Base-by-base conservation (phyloP, 345 rosid species). In the Erodium maritimum region DNA sequence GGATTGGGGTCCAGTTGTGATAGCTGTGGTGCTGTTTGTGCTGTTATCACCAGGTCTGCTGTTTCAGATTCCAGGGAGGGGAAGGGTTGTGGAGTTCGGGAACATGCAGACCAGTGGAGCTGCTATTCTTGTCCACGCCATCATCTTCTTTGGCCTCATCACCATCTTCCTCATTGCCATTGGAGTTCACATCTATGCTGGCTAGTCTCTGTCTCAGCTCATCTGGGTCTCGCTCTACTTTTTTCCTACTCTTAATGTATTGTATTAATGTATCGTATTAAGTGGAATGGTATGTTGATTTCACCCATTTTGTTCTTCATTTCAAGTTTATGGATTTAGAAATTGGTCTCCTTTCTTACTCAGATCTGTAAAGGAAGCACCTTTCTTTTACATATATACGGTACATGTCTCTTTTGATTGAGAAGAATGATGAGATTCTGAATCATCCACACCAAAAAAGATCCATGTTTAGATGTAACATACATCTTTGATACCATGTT, bases 71-170 rank as follows among this genome's bases (percentile, higher is more conserved):
- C 85, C 85, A 8, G 82, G 82, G 16, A 65, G 56, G 33, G 59
- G 63, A 17, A 56, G 80, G 50, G 76, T 72, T 1, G 82, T 80
- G 20, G 85, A 80, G 19, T 80, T 80, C 24, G 85, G 82, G 22
- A 80, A 60, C 61, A 77, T 80, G 80, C 71, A 80, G 69, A 80
- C 85, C 1, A 80, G 82, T 18, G 80, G 79, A 8, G 80, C 82
- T 7, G 64, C 85, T 0, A 73, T 80, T 33, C 66, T 77, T 10
- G 82, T 80, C 10, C 85, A 80, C 58, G 64, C 82, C 16, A 69
- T 77, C 61, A 70, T 80, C 65, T 80, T 48, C 69, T 77, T 77
- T 21, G 80, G 75, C 62, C 79, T 80, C 70, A 67, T 80, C 73
- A 77, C 85, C 63, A 75, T 80, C 73, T 68, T 80, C 70, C 75